Base-by-base conservation (phyloP, 2,329 filamentous ascomycete genomes). In the Pyricularia grisea region DNA sequence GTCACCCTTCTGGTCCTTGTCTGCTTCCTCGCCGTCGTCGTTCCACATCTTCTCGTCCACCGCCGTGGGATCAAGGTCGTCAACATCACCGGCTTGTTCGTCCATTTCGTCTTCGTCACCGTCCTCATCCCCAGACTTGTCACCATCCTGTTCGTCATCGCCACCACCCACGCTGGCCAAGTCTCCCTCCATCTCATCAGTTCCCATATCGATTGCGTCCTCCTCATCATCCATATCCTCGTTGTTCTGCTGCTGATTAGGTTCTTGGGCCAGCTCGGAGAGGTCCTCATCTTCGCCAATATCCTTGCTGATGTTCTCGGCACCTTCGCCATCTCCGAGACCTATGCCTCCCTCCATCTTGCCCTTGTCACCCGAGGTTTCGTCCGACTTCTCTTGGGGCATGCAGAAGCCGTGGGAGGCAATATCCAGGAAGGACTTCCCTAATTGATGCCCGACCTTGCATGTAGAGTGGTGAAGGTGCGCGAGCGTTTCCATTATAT, bases 41-140 rank as follows among this genome's bases (percentile, higher is more conserved):
- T 99, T 94, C 95, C 95, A 99, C 87, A 98, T 93, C 83, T 98
- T 99, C 81, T 99, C 96, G 76, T 99, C 96, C 1, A 98, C 91
- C 25, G 94, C 92, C 20, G 89, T 91, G 14, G 93, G 90, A 73
- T 97, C 94, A 61, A 97, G 83, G 74, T 97, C 93, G 79, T 97
- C 92, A 12, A 98, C 93, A 74, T 93, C 91, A 1, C 94, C 95
- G 5, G 91, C 87, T 78, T 98, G 93, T 74, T 97, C 94, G 72
- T 97, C 93, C 76, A 96, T 90, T 11, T 92, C 90, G n/a, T 90
- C 82, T 36, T 89, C 86, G 30, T 55, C 65, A 36, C 88, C 87
- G 11, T 90, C 83, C 67, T 90, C 86, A 60, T 86, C 86, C 1
- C 86, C 86, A 27, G 87, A 87, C 1, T 86, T 85, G 17, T 85